Base-by-base conservation (phyloP, 2,329 filamentous ascomycete genomes). In the Tolypocladium ophioglossoides region DNA sequence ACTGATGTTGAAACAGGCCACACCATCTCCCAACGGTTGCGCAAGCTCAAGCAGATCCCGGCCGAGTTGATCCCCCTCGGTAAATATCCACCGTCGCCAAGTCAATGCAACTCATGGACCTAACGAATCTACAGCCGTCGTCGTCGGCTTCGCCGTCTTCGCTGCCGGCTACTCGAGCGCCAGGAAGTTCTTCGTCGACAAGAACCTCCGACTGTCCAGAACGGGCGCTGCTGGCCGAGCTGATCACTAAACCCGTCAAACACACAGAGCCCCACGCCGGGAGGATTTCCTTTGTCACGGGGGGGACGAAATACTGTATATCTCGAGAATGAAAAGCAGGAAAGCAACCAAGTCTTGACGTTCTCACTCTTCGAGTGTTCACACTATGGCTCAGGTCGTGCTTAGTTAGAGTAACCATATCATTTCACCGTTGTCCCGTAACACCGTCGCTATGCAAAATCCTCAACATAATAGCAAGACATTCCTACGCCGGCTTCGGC, bases 41-140 rank as follows among this genome's bases (percentile, higher is more conserved):
- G 91, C 71, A 86, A 84, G 70, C 80, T 96, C 68, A 91, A 87
- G 82, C 85, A 85, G 76, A 87, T 97, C 69, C 94, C 94, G 63
- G 84, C 90, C 64, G 94, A 99, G 81, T 81, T 99, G 82, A 84
- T 91, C 64, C 94, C 94, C 68, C 86, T 99, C 65, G 91, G 91
- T 95, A 85, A 72, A 50, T 51, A 55, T 40, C 34, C 18, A 40
- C 49, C 27, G 20, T 10, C 27, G 11, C 46, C 44, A 35, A 8
- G 10, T 52, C 4, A 34, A 39, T 6, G 2, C 14, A 52, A 24
- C 11, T 27, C 2, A 5, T 38, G 30, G 47, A 27, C 16, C 30
- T 52, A 24, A 47, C 20, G 14, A 12, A 10, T 20, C 47, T 57
- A 58, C 62, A 94, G 91, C 87, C 72, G 76, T 94, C 64, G 94